phyloP scores from a whole-genome alignment of 1,284 basidiomycete species.

The Trametes hirsuta region DNA sequence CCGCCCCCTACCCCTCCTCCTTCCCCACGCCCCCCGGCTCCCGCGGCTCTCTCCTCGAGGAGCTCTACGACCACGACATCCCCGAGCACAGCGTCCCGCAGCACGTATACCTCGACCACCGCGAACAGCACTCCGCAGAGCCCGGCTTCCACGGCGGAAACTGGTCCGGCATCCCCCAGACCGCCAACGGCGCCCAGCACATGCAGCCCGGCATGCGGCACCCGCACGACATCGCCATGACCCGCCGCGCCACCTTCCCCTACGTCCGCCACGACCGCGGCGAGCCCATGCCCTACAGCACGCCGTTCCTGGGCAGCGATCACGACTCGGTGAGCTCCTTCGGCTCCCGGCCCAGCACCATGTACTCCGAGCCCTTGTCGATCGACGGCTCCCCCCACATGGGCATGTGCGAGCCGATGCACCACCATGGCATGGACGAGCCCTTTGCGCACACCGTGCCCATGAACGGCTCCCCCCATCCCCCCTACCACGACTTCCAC shows the following conservation, averaged over 20 bases:
- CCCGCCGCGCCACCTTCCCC: constrained; percentile 72
- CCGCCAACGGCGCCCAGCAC: constrained; percentile 39
- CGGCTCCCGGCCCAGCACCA: constrained; percentile 40
- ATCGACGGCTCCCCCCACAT: constrained; percentile 49
- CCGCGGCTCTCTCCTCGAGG: constrained; percentile 63
- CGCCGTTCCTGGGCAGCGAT: constrained; percentile 39
- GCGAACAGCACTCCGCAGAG: constrained; percentile 35
- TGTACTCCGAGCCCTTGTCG: constrained; percentile 46
- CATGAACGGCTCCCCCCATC: constrained; percentile 50
- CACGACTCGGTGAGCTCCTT: constrained; percentile 40
- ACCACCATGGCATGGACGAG: constrained; percentile 41
- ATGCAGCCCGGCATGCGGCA: constrained; percentile 37
- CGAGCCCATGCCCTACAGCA: constrained; percentile 43
- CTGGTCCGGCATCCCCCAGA: constrained; percentile 35
- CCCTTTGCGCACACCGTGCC: constrained; percentile 37
- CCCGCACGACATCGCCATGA: constrained; percentile 49
- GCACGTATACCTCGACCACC: constrained; percentile 42
- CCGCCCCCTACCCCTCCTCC: constrained; percentile 34
- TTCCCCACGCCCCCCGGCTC: constrained; percentile 41
- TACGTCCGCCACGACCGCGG: constrained; percentile 68
- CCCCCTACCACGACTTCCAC: constrained; percentile 47
- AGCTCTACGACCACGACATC: constrained; percentile 57
- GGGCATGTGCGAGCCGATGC: constrained; percentile 34
- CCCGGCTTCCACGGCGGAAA: constrained; percentile 39
- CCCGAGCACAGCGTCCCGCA: constrained; percentile 45